phyloP scores from a whole-genome alignment of 2,329 filamentous ascomycete genomes.

The Colletotrichum sp. region DNA sequence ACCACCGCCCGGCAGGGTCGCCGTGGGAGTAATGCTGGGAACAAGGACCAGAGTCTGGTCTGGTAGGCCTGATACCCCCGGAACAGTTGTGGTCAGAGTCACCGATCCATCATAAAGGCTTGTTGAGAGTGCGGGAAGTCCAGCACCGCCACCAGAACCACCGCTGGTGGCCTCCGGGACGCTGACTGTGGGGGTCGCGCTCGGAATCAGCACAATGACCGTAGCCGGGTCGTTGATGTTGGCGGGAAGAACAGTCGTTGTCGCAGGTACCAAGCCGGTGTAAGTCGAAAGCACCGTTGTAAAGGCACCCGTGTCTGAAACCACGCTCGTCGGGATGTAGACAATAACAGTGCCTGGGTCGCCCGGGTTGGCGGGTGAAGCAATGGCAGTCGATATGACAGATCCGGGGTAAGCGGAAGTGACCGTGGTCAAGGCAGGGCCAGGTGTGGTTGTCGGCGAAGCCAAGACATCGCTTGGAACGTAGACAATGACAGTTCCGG shows the following conservation, averaged over 20 bases:
- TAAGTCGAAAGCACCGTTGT: conserved; percentile 11
- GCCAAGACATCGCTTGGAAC: conserved; percentile 2
- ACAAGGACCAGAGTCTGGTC: neutral
- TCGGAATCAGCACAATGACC: conserved; percentile 6
- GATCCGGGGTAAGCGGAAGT: conserved; percentile 7
- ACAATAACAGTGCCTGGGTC: conserved; percentile 11
- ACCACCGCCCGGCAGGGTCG: neutral
- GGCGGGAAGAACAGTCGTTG: conserved; percentile 6
- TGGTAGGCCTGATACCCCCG: neutral
- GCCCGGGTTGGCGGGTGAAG: conserved; percentile 9
- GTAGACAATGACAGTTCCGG: conserved; percentile 6
- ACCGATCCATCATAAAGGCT: neutral
- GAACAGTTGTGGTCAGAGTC: neutral
- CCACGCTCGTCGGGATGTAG: neutral
- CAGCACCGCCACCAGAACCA: neutral
- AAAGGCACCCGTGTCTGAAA: neutral
- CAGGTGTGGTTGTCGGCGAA: neutral
- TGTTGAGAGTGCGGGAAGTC: neutral
- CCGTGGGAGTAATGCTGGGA: neutral
- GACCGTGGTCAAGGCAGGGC: neutral
- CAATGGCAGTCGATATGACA: neutral
- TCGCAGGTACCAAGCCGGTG: neutral
- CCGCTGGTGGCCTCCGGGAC: neutral
- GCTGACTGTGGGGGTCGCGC: neutral
- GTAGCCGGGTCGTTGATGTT: conserved; percentile 4